A percentile compares a stretch with the other conserved stretches of the same genome.
Evolutionary conservation across 2,329 filamentous ascomycete genomes (phyloP).

Genomic region (Calonectria multiphialidica): DNA sequence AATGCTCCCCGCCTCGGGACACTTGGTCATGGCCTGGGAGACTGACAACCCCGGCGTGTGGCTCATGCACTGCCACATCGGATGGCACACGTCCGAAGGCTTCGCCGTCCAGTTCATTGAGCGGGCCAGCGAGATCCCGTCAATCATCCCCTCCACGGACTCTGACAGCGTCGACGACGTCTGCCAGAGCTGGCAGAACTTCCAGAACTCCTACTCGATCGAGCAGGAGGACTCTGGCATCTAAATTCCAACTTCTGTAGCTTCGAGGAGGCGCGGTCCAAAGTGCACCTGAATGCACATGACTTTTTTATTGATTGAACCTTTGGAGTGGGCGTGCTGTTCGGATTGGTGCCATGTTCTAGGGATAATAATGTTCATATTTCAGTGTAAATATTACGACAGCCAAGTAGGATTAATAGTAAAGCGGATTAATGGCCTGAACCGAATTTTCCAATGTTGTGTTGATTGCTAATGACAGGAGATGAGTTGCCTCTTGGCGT

Average conservation of each 20-base stretch:
- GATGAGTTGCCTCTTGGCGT: too few species aligned
- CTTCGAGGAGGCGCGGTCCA: background rate
- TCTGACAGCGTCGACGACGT: conserved; percentile 12
- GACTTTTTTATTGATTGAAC: background rate
- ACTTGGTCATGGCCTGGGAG: conserved; percentile 62
- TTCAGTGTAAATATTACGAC: background rate
- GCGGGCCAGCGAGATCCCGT: conserved; percentile 18
- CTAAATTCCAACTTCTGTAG: background rate
- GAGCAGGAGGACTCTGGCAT: conserved; percentile 25
- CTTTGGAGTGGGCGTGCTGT: background rate
- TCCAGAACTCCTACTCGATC: conserved; percentile 3
- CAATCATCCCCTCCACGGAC: background rate
- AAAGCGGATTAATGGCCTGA: background rate
- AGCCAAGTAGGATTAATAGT: background rate
- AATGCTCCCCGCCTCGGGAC: conserved; percentile 57
- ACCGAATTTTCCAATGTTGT: background rate
- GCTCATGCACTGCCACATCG: conserved; percentile 64
- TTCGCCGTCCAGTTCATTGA: conserved; percentile 25
- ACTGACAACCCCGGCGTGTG: conserved; percentile 62
- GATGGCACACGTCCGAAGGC: conserved; percentile 26
- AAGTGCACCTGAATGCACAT: background rate
- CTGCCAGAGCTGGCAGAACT: conserved; percentile 14
- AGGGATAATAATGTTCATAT: background rate
- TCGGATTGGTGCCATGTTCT: background rate
- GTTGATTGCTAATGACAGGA: background rate